phyloP scores from a whole-genome alignment of 164 flowering plant genomes.

The Stephania cephalantha region DNA sequence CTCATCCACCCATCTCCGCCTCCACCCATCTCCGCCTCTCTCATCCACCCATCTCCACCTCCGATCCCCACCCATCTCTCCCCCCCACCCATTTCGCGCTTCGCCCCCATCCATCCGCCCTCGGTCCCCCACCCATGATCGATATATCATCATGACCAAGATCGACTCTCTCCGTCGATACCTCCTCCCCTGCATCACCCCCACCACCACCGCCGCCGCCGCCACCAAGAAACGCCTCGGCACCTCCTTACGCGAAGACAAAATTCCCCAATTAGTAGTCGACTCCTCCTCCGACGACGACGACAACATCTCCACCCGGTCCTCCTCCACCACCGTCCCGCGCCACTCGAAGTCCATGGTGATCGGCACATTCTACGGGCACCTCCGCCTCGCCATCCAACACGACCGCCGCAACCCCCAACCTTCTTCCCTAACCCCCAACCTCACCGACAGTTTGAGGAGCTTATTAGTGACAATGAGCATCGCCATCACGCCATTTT shows the following conservation, averaged over 20 bases:
- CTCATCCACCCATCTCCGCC: no score
- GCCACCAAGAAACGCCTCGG: constrained; percentile 57
- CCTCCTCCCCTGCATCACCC: constrained; percentile 50
- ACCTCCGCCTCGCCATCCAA: constrained; percentile 74
- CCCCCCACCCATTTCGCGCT: no score
- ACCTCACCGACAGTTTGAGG: no score
- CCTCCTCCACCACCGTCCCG: constrained; percentile 11
- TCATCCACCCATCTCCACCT: no score
- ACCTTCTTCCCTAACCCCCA: no score
- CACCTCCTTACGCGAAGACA: constrained; percentile 54
- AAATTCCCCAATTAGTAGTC: no score
- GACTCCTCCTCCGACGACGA: constrained; percentile 1
- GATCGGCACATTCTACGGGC: constrained; percentile 67
- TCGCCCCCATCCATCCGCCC: no score
- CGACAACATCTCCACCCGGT: constrained; percentile 9
- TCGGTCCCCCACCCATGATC: no score
- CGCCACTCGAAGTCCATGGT: constrained; percentile 67
- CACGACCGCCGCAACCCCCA: constrained; percentile 39
- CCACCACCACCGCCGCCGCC: constrained; percentile 21
- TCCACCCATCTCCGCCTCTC: no score
- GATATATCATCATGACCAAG: constrained; percentile 34
- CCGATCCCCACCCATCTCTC: no score
- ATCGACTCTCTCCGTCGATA: constrained; percentile 48
- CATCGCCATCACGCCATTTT: no score
- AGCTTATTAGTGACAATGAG: no score